Evolutionary conservation across 2,329 filamentous ascomycete species (phyloP), one percentile per base, ranked within the genome.

Genomic region (Trichoderma hamatum): DNA sequence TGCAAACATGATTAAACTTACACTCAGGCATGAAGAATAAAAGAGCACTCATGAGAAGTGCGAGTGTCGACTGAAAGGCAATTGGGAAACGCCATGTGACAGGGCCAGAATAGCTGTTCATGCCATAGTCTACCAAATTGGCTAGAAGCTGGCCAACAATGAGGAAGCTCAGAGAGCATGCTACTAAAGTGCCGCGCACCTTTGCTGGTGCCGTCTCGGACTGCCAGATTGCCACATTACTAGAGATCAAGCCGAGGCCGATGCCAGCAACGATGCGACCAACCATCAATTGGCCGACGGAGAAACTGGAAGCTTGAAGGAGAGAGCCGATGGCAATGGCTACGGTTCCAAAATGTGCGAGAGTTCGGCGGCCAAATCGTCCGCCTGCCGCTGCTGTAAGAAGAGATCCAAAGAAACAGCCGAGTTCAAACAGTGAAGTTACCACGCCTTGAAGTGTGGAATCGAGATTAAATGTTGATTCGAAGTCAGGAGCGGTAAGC

Each of bases 321-420:
- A 81, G 71, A 2, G 83, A 82, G 5, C 84, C 84, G 0, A 80
- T 64, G n/a, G 81, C 79, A 79, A 85, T 82, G 70, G 85, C 77
- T 0, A 77, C 49, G 0, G 80, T 80, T 10, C 83, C 83, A 3
- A 80, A 72, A 39, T 81, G 74, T 24, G 85, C 80, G 13, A 80
- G 82, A 32, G 75, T 77, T 69, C 80, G 79, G 28, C 84, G 80
- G 10, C 84, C 84, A 11, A 84, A 77, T 3, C 62, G 71, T 68
- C 85, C 83, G 24, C 83, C 83, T 58, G 81, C 76, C 55, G 83
- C 75, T 2, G 79, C 77, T 3, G 78, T 76, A 7, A 46, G 60
- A 26, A 68, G 55, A 13, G 65, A 51, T 32, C 65, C 65, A 26
- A 62, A 62, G 55, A 68, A 68, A 39, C 65, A 68, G 6, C 65